Evolutionary conservation across 1,284 basidiomycete genomes (phyloP).

Genomic region (Heterobasidion occidentale): DNA sequence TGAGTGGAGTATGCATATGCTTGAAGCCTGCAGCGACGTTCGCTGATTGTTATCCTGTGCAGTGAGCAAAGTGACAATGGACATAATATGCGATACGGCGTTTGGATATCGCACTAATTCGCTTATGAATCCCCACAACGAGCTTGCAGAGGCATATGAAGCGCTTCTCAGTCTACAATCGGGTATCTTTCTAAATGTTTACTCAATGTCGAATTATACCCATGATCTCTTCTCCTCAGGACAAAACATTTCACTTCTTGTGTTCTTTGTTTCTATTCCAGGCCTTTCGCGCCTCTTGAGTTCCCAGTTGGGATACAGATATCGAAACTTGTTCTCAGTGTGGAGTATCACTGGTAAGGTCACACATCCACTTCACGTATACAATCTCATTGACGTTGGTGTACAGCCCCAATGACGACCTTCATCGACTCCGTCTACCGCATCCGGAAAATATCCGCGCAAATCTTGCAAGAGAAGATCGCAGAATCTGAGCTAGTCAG

Average conservation of each 20-base stretch:
- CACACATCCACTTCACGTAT: not conserved
- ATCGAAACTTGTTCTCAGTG: not conserved
- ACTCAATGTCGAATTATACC: not conserved
- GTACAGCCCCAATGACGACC: slow-evolving; percentile 17
- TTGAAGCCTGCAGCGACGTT: not conserved
- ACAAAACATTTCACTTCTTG: slow-evolving; percentile 29
- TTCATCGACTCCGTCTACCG: slow-evolving; percentile 33
- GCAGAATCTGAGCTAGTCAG: slow-evolving; percentile 19
- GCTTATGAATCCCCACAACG: slow-evolving; percentile 37
- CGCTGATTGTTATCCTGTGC: not conserved
- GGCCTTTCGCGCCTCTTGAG: slow-evolving; percentile 13
- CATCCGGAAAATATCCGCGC: slow-evolving; percentile 30
- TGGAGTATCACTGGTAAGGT: not conserved
- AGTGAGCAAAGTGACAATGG: slow-evolving; percentile 45
- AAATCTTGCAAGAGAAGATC: slow-evolving; percentile 34
- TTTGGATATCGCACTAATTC: slow-evolving; percentile 40
- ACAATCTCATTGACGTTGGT: not conserved
- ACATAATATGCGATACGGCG: slow-evolving; percentile 42
- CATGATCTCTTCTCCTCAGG: slow-evolving; percentile 16
- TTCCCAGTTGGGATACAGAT: not conserved
- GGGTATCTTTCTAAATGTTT: slow-evolving; percentile 17
- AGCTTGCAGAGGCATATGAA: slow-evolving; percentile 39
- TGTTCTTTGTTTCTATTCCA: slow-evolving; percentile 29
- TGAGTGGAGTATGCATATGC: slow-evolving; percentile 34
- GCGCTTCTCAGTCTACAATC: slow-evolving; percentile 32